Conservation (phyloP, 2,329 filamentous ascomycete genomes). For the Colletotrichum spinosum region DNA sequence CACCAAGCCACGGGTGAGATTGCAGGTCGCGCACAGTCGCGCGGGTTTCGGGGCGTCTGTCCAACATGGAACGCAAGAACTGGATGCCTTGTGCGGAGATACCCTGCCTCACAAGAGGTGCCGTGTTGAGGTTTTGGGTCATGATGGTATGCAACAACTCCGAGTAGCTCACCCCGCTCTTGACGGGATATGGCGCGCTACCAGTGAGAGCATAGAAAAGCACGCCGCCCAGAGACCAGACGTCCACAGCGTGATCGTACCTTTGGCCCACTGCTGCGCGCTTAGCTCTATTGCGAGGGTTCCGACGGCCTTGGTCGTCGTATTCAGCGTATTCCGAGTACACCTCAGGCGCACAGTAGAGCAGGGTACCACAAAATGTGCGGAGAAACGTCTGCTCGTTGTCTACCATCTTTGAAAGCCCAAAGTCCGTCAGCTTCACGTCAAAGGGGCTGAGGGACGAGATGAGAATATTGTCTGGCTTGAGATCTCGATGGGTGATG, state of each 20-base stretch:
- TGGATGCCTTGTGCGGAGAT: conserved; percentile 78
- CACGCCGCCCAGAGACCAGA: conserved; percentile 96
- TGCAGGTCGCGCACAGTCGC: conserved; percentile 79
- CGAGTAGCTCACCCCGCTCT: conserved; percentile 79
- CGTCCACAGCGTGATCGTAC: conserved; percentile 92
- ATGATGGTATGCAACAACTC: conserved; percentile 90
- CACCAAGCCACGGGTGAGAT: conserved; percentile 78
- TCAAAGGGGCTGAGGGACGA: conserved; percentile 76
- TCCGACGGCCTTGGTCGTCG: conserved; percentile 76
- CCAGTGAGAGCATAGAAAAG: conserved; percentile 87
- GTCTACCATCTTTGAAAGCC: conserved; percentile 92
- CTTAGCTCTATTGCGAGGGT: conserved; percentile 71
- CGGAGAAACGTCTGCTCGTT: conserved; percentile 92
- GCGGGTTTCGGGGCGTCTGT: conserved; percentile 81
- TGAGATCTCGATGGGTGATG: conserved; percentile 98
- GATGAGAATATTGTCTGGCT: conserved; percentile 97
- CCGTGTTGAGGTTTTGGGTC: conserved; percentile 76
- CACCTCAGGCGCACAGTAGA: conserved; percentile 97
- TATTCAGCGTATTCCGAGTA: conserved; percentile 80
- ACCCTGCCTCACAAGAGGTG: conserved; percentile 67
- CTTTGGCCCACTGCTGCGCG: conserved; percentile 67
- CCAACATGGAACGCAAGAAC: conserved; percentile 83
- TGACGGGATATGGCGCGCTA: conserved; percentile 83
- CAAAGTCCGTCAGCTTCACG: conserved; percentile 96
- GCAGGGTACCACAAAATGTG: conserved; percentile 94